phyloP scores from a whole-genome alignment of 2,329 filamentous ascomycete species.

The Alternaria sp. region DNA sequence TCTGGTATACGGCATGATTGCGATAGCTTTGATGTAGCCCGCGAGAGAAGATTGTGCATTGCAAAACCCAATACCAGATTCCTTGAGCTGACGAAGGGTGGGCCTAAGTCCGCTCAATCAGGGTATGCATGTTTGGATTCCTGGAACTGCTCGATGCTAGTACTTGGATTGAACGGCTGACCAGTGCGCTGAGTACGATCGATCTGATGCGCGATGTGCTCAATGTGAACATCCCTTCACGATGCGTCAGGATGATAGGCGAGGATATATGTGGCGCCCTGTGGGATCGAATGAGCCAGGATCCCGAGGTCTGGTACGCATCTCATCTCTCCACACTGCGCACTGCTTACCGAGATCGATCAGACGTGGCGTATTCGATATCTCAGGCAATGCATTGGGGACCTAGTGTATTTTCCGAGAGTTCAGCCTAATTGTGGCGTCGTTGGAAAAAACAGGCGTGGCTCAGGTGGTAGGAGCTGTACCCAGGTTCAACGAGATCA shows the following conservation, averaged over 20 bases:
- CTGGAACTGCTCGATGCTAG: neutral
- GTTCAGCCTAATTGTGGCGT: neutral
- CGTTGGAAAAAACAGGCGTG: neutral
- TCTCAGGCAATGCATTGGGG: neutral
- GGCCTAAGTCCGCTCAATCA: neutral
- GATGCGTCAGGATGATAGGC: constrained; percentile 1
- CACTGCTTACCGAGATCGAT: neutral
- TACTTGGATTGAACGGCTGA: constrained; percentile 7
- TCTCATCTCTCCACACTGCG: neutral
- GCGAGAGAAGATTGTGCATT: neutral
- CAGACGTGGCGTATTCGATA: neutral
- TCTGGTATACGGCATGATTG: neutral
- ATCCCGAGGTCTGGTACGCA: neutral
- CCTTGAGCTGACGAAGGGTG: neutral
- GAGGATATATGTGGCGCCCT: constrained; percentile 3
- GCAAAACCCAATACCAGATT: neutral
- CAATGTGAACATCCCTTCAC: neutral
- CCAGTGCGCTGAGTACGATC: constrained; percentile 4
- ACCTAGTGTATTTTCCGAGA: neutral
- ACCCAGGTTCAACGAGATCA: neutral
- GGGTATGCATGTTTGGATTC: neutral
- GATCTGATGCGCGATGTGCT: neutral
- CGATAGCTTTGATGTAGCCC: neutral
- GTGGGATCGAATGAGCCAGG: neutral
- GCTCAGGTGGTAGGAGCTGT: neutral